Evolutionary conservation across 169 alveolate genomes (phyloP).

Genomic region (Plasmodium vinckei): DNA sequence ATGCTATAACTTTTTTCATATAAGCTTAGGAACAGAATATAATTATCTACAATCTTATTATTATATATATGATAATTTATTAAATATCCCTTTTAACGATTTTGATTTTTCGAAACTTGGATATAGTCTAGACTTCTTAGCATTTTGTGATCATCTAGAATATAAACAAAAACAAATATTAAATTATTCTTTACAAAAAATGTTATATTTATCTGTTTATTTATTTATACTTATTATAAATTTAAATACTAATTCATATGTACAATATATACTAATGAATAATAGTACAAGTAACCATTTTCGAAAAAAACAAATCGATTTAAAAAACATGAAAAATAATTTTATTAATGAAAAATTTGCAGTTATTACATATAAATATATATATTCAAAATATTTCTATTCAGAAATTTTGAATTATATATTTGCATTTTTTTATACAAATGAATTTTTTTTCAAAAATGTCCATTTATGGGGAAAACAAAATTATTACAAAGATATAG

Average conservation of each 20-base stretch:
- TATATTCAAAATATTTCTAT: slow-evolving; percentile 42
- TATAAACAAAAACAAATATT: slow-evolving; percentile 33
- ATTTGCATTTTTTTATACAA: slow-evolving; percentile 51
- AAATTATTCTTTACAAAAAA: slow-evolving; percentile 48
- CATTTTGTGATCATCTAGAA: slow-evolving; percentile 48
- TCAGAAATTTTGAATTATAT: slow-evolving; percentile 45
- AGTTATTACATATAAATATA: slow-evolving; percentile 45
- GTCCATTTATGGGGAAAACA: slow-evolving; percentile 50
- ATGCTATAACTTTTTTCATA: slow-evolving; percentile 31
- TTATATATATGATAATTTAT: slow-evolving; percentile 42
- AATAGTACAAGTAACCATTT: slow-evolving; percentile 29
- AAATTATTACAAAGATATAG: slow-evolving; percentile 22
- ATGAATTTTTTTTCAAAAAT: slow-evolving; percentile 48
- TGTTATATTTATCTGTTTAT: slow-evolving; percentile 15
- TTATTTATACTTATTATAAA: slow-evolving; percentile 31
- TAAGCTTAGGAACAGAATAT: slow-evolving; percentile 32
- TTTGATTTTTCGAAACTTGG: slow-evolving; percentile 40
- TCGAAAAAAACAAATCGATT: slow-evolving; percentile 5
- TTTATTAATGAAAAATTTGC: slow-evolving; percentile 37
- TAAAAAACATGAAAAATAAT: slow-evolving; percentile 29
- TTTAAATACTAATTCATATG: slow-evolving; percentile 32
- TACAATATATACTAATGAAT: slow-evolving; percentile 29
- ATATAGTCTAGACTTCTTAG: slow-evolving; percentile 36
- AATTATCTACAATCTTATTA: slow-evolving; percentile 47
- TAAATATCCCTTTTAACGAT: slow-evolving; percentile 57